These are phyloP conservation scores for Spencermartinsiella ligniputridi DNA, from an alignment of 1,139 yeast genomes.

Conservation along the genomic window DNA sequence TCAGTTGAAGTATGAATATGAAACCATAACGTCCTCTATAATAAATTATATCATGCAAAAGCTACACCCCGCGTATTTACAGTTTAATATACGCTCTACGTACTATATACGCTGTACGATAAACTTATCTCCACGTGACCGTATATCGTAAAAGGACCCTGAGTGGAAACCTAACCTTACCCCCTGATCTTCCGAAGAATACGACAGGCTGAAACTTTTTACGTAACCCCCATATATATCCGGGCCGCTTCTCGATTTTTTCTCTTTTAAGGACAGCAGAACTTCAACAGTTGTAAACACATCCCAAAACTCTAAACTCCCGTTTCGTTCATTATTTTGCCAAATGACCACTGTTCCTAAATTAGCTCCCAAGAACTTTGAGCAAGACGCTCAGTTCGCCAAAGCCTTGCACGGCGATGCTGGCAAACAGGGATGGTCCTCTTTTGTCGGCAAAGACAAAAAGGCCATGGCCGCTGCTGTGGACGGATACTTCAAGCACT, in stretches of 20 bases:
- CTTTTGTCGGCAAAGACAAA: conserved; percentile 70
- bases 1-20: neutral
- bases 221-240: neutral
- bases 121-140: conserved; percentile 1
- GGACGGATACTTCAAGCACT: conserved; percentile 89
- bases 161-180: neutral
- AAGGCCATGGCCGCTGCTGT: conserved; percentile 81
- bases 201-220: neutral
- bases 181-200: neutral
- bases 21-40: no score
- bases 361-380: conserved; percentile 37
- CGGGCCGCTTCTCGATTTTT: no score
- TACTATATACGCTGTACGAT: no score
- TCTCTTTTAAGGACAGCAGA: no score
- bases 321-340: no score
- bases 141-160: neutral
- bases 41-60: no score
- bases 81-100: no score
- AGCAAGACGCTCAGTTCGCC: conserved; percentile 55
- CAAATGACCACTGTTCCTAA: conserved; percentile 26
- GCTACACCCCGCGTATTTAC: no score
- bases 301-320: no score
- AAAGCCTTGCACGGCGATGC: conserved; percentile 79
- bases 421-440: conserved; percentile 65
- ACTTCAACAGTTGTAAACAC: no score